These are phyloP conservation scores for Nidularia sp. DNA, from an alignment of 768 basidiomycete genomes.

Conservation along the genomic window DNA sequence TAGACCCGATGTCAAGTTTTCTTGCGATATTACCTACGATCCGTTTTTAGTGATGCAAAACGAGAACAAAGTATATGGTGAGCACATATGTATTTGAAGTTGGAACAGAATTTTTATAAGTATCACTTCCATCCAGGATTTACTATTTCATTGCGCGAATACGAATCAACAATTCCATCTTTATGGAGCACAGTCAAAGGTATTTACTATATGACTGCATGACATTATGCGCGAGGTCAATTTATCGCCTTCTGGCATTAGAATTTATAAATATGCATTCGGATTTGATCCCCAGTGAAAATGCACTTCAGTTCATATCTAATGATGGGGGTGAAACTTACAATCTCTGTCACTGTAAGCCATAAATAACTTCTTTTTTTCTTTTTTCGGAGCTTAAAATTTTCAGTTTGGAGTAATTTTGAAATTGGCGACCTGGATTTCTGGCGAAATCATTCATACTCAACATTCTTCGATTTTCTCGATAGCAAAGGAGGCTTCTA, in stretches of 20 bases:
- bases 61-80: conserved; percentile 80
- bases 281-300: conserved; percentile 56
- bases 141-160: conserved; percentile 81
- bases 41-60: conserved; percentile 89
- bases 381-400: too few relatives aligned
- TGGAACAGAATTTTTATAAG: background rate
- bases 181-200: conserved; percentile 80
- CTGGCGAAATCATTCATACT: conserved; percentile 81
- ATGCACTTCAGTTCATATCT: conserved; percentile 78
- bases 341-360: conserved; percentile 72
- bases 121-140: too few relatives aligned
- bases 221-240: too few relatives aligned
- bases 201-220: conserved; percentile 12
- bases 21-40: conserved; percentile 84
- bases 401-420: conserved; percentile 94
- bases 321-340: conserved; percentile 72
- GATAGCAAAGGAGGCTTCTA: conserved; percentile 84
- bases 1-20: conserved; percentile 81
- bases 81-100: conserved; percentile 8
- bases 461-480: conserved; percentile 77
- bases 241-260: too few relatives aligned
- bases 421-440: conserved; percentile 85
- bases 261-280: conserved; percentile 72
- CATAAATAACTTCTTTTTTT: conserved; percentile 4
- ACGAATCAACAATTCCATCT: conserved; percentile 79